Percentiles rank a stretch among this genome's conserved stretches.
These are phyloP conservation scores for Nemophila menziesii DNA, from an alignment of 257 asterid genomes.

Conservation along the genomic window DNA sequence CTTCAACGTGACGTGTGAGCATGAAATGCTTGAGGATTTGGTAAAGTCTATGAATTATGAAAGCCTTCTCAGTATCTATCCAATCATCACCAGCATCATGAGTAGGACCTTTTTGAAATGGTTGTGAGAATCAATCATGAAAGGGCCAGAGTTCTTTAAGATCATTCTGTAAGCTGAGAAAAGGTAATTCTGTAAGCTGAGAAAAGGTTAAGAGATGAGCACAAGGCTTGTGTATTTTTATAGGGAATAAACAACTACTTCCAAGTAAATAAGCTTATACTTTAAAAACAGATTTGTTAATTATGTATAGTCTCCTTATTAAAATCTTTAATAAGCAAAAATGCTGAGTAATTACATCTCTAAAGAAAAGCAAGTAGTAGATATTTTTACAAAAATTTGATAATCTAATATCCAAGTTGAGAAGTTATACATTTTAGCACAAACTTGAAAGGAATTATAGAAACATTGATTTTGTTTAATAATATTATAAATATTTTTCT, in stretches of 20 bases:
- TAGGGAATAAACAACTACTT: neutral
- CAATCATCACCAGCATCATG: constrained; percentile 92
- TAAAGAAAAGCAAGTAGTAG: too few species aligned
- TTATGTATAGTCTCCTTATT: too few species aligned
- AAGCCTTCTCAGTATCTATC: constrained; percentile 99
- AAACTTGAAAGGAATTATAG: too few species aligned
- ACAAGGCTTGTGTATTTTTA: neutral
- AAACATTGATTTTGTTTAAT: too few species aligned
- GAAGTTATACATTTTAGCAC: too few species aligned
- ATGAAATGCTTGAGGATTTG: constrained; percentile 98
- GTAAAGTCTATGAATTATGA: constrained; percentile 92
- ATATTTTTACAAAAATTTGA: too few species aligned
- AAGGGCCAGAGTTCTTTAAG: constrained; percentile 95
- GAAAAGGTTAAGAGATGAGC: constrained; percentile 7
- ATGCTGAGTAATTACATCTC: too few species aligned
- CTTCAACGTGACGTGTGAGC: constrained; percentile 99
- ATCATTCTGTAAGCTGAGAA: constrained; percentile 85
- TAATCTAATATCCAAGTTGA: too few species aligned
- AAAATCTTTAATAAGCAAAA: too few species aligned
- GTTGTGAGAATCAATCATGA: constrained; percentile 98
- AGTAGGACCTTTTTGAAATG: constrained; percentile 79
- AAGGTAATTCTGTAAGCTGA: constrained; percentile 86
- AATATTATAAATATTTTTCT: too few species aligned
- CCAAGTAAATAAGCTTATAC: neutral
- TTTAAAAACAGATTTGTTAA: too few species aligned